Evolutionary conservation across 1,139 yeast genomes (phyloP), one percentile per base, ranked within the genome.

Genomic region (Yarrowia galli): DNA sequence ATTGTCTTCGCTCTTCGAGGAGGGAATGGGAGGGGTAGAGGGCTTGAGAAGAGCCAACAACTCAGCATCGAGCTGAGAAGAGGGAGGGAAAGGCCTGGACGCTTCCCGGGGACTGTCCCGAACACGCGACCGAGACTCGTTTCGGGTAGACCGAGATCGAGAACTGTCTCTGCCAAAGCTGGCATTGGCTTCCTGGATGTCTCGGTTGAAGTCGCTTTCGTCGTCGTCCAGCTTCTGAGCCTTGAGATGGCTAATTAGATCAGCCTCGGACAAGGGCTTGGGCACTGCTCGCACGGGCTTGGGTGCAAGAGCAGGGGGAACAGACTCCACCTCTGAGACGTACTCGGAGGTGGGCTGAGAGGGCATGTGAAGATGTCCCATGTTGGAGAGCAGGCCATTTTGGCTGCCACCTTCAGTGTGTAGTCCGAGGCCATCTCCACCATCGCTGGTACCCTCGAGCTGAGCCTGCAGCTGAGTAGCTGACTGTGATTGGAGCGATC

Each of bases 401-500:
- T 6, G 35, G 20, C 53, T 46, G 13, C 15, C 35, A 0, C 20
- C 28, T 13, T 46, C 51, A 0, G 32, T 23, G 35, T 46, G 32
- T 3, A 23, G 32, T 22, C 51, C 51, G 0, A 23, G 51, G 3
- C 25, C 45, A 3, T 23, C 60, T 13, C 45, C 60, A 6, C 38
- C 63, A 7, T 23, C 48, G n/a, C 48, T 40, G 8, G 45, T 38
- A 15, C 48, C 48, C 13, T 58, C 64, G 12, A 58, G 42, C 40
- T 58, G 64, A 32, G 64, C 64, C 28, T 58, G 64, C 8, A 58
- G 64, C 51, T 58, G 64, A 4, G 64, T 65, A 7, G 61, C 49
- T 15, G 51, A 32, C 35, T 51, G 67, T 10, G 61, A 51, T n/a
- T 65, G 61, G 8, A 65, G 60, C 3, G 61, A 51, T 8, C 67